Evolutionary conservation across 768 basidiomycete species (phyloP), one percentile per base, ranked within the genome.

Genomic region (Strobilomyces confusus): DNA sequence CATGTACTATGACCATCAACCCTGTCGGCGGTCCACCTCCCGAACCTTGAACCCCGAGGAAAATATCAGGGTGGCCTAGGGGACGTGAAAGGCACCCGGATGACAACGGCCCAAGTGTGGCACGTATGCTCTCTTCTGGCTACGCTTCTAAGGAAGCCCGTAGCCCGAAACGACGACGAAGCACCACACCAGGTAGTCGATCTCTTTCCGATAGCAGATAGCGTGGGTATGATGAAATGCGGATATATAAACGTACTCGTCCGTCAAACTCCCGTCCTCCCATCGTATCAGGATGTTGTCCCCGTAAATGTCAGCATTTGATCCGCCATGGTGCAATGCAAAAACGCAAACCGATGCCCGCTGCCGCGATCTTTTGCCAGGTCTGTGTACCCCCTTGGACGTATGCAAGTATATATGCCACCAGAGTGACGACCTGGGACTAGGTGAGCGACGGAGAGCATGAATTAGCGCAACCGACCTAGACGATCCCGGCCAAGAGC

Each of bases 381-480:
- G 92, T 92, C 60, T 87, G 84, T 26, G 78, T 79, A 25, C 87
- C 95, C 11, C 91, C 94, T 19, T 95, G 97, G 72, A 99, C 98
- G 73, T 98, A 98, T 0, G 94, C 94, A 17, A 93, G 77, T 9
- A 98, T 79, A 66, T 99, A 99, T 13, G 88, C 79, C 14, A 97
- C 76, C 17, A 99, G 81, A 2, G 95, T 84, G 41, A 89, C 73
- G 37, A 97, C 83, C 82, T 92, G 63, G 9, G 20, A 4, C 2
- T 25, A 11, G 9, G 5, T 60, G 32, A 57, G 40, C 22, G 12
- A 41, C 13, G 15, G n/a, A n/a, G 25, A 13, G 12, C 14, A 40
- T 12, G 4, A 26, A 33, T 11, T 12, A 12, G 9, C 49, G 2
- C 2, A 36, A 63, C 75, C 19, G 60, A 85, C 83, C 70, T 94